Evolutionary conservation across 2,329 filamentous ascomycete species (phyloP), one percentile per base, ranked within the genome.

Genomic region (Fusarium humuli): DNA sequence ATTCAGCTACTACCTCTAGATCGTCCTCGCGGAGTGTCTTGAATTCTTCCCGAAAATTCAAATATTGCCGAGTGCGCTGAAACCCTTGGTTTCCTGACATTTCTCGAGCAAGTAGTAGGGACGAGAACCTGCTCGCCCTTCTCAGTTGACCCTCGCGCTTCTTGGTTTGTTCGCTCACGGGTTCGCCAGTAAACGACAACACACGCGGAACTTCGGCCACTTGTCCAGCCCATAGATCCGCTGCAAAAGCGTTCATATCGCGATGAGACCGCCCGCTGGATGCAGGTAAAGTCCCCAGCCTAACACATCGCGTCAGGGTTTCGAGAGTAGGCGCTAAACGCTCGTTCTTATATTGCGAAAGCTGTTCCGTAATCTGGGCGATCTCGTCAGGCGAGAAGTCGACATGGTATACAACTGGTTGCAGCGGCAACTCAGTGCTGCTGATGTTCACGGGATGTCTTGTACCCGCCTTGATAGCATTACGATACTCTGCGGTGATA

Each of bases 1-100:
- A 91, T 71, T 89, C 85, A 5, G 84, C 80, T 29, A 83, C 80
- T 11, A 84, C 78, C 48, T 83, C 79, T 6, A 91, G 69, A 3
- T 78, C 79, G 60, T 91, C 88, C 69, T 90, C 88, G 8, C 79
- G 77, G 25, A 79, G 76, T 40, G 79, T 83, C 23, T 75, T 80
- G 42, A 86, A 81, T 40, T 83, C 81, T 37, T 82, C 82, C 22
- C 79, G 78, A 37, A 87, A 84, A 65, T 86, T 83, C 20, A 80
- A 68, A 6, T 82, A 82, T 16, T 75, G 74, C 7, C 83, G 79
- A 63, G 79, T 82, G 4, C 78, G 77, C 1, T 82, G 82, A 37
- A 84, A 81, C 1, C 80, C 79, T 13, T 79, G 77, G 41, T 83
- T 82, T 0, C 86, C 86, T 5, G 79, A 77, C 5, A 87, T 75